Evolutionary conservation across 2,329 filamentous ascomycete genomes (phyloP).

Genomic region (Fusarium azukiicola): DNA sequence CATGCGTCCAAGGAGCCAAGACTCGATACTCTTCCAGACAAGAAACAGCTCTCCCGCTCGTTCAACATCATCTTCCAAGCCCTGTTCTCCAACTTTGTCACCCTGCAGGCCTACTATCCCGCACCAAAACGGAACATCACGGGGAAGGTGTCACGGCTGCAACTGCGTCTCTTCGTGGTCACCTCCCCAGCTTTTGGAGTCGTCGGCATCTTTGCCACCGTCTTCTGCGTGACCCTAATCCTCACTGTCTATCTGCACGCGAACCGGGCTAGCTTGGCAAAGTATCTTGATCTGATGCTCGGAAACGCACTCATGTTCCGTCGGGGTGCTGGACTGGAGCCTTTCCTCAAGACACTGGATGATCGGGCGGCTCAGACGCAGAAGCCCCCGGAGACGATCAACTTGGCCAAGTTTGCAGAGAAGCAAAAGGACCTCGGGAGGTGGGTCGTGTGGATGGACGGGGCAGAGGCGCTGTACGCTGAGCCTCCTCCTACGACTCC

Average conservation of each 20-base stretch:
- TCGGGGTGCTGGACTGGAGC: background rate
- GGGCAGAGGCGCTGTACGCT: background rate
- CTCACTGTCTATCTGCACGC: background rate
- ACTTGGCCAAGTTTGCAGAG: slow-evolving; percentile 7
- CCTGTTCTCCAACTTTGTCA: background rate
- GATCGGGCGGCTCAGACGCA: background rate
- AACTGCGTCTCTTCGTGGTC: slow-evolving; percentile 5
- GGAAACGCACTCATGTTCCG: slow-evolving; percentile 5
- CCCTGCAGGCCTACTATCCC: background rate
- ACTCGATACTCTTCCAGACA: background rate
- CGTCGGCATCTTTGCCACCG: background rate
- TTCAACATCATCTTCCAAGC: slow-evolving; percentile 1
- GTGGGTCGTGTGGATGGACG: background rate
- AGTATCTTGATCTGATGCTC: slow-evolving; percentile 5
- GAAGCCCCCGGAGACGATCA: background rate
- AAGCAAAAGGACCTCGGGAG: background rate
- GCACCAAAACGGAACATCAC: background rate
- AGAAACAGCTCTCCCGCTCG: background rate
- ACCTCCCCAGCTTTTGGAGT: background rate
- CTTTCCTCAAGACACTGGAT: background rate
- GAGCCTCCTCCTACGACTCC: slow-evolving; percentile 52
- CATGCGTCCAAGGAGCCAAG: background rate
- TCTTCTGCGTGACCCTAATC: background rate
- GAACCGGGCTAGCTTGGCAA: background rate
- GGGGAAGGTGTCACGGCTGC: background rate